Evolutionary conservation across 1,139 yeast genomes (phyloP), one percentile per base, ranked within the genome.

Genomic region (Scheffersomyces parashehatae): DNA sequence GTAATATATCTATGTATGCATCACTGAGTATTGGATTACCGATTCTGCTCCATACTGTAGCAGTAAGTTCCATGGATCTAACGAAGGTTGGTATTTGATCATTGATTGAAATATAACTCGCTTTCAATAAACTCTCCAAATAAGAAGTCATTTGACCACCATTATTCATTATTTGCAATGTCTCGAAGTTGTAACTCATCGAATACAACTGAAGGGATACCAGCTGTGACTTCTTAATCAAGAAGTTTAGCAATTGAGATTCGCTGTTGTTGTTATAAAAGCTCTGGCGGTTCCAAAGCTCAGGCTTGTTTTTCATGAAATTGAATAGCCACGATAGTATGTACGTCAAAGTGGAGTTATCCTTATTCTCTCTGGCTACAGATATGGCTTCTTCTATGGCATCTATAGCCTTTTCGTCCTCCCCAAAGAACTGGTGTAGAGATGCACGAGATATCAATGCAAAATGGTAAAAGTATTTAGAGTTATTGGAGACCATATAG

Each of bases 351-450:
- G 96, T 88, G 10, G 76, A 69, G 47, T 80, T 75, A 60, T 90
- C 97, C 51, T 83, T 84, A 54, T 87, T 85, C 56, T 90, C 97
- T 53, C 97, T 70, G 0, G 97, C 97, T 2, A 90, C 91, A 3
- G 88, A 75, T 3, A 90, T 85, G 0, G 97, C 95, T 58, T 90
- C 97, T 51, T 86, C 89, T 4, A 90, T 86, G 0, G 96, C 86
- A 51, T 84, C 77, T 12, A 88, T 64, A 0, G 97, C 96, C 50
- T 88, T 88, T 26, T 76, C 78, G 50, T 82, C 82, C 51, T 86
- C 86, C 30, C 86, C 84, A 63, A 88, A 89, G 44, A 80, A 80
- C 15, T 88, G 88, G 55, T 89, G 93, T 36, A 90, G 67, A 0
- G 88, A 76, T 0, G 96, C 96, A 40, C 88, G 68, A 10, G 90